phyloP scores from a whole-genome alignment of 805 yeast genomes.

The Blastobotrys peoriensis region DNA sequence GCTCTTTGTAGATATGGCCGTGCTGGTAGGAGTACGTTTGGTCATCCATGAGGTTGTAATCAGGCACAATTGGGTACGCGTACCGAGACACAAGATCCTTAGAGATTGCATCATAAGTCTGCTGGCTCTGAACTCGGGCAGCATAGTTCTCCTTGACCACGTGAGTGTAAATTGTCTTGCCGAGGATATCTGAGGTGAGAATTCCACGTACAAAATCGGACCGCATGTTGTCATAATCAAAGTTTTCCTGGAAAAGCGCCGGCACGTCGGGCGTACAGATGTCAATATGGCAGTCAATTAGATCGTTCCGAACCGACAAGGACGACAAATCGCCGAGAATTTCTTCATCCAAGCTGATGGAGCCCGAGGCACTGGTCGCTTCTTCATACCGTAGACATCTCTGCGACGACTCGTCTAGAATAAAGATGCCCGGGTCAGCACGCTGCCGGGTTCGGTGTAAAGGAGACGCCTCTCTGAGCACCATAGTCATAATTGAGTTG shows the following conservation, averaged over 20 bases:
- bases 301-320: constrained; percentile 78
- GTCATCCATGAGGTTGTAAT: constrained; percentile 63
- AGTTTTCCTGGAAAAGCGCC: constrained; percentile 91
- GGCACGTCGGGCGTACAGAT: constrained; percentile 94
- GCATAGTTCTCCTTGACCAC: constrained; percentile 77
- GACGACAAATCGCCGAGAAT: constrained; percentile 57
- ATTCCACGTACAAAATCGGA: constrained; percentile 88
- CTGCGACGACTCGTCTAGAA: constrained; percentile 65
- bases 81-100: constrained; percentile 88
- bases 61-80: constrained; percentile 89
- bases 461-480: constrained; percentile 77
- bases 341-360: constrained; percentile 75
- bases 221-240: constrained; percentile 85
- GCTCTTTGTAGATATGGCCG: constrained; percentile 84
- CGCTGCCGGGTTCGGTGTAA: constrained; percentile 78
- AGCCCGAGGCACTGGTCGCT: constrained; percentile 47
- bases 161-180: constrained; percentile 86
- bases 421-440: constrained; percentile 76
- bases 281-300: constrained; percentile 94
- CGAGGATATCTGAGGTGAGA: constrained; percentile 79
- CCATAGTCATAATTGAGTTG: constrained; percentile 94
- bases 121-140: constrained; percentile 92
- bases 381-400: constrained; percentile 82
- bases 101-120: constrained; percentile 84
- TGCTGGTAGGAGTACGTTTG: constrained; percentile 75